phyloP scores from a whole-genome alignment of 768 basidiomycete species.

The Suillus subalutaceus region DNA sequence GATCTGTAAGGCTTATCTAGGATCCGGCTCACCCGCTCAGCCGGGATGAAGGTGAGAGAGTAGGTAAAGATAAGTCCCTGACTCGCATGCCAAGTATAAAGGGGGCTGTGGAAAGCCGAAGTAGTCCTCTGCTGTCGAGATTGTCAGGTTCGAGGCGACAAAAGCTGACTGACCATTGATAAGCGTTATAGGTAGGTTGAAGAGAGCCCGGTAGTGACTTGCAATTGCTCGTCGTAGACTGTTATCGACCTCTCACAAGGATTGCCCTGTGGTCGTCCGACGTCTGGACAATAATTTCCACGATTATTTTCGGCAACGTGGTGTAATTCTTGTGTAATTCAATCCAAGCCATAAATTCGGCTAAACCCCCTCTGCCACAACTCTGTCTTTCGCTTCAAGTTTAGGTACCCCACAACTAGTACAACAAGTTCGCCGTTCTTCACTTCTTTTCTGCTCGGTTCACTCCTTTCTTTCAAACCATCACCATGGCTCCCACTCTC shows the following conservation, averaged over 20 bases:
- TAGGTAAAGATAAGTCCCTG: neutral
- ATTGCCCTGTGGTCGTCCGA: neutral
- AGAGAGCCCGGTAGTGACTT: neutral
- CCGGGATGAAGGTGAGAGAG: constrained; percentile 16
- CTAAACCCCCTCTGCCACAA: constrained; percentile 16
- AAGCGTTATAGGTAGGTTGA: neutral
- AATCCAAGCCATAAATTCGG: constrained; percentile 20
- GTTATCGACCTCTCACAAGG: neutral
- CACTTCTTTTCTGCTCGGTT: constrained; percentile 5
- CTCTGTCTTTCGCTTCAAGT: constrained; percentile 7
- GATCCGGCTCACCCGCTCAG: constrained; percentile 1
- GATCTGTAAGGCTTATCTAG: constrained; percentile 9
- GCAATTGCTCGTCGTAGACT: neutral
- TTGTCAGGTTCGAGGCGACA: neutral
- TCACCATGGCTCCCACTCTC: constrained; percentile 64
- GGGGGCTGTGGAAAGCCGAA: too few relatives aligned
- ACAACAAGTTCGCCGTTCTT: neutral
- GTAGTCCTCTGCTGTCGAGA: neutral
- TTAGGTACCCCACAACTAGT: constrained; percentile 12
- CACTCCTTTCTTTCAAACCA: constrained; percentile 11
- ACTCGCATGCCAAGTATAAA: neutral
- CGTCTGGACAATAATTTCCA: constrained; percentile 20
- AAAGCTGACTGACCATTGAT: neutral
- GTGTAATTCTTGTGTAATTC: constrained; percentile 23
- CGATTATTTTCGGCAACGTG: constrained; percentile 18